phyloP scores from a whole-genome alignment of 2,329 filamentous ascomycete genomes.

The Chrysoporthe austroafricana region DNA sequence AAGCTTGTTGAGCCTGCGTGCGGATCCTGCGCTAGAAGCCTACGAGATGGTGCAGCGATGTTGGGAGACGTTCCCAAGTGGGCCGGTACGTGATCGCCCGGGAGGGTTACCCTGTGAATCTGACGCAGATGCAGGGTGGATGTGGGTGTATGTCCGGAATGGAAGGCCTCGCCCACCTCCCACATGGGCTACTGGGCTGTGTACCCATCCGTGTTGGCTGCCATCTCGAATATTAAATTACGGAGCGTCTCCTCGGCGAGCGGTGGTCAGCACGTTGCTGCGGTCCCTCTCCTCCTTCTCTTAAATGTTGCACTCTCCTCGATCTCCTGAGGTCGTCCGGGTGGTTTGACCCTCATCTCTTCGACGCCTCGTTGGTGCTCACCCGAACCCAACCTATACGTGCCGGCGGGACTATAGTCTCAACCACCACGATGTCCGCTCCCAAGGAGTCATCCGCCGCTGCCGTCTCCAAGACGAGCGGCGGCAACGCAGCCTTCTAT shows the following conservation, averaged over 20 bases:
- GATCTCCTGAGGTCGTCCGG: slow-evolving; percentile 1
- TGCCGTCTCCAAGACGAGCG: slow-evolving; percentile 52
- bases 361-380: slow-evolving; percentile 6
- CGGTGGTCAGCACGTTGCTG: slow-evolving; percentile 6
- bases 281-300: background rate
- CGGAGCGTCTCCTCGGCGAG: slow-evolving; percentile 14
- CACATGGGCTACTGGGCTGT: background rate
- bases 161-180: background rate
- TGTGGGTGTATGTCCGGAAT: background rate
- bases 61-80: background rate
- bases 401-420: background rate
- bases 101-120: background rate
- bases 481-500: slow-evolving; percentile 73
- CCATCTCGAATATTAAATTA: slow-evolving; percentile 21
- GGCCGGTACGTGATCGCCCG: background rate
- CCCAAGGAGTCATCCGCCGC: slow-evolving; percentile 25
- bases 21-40: background rate
- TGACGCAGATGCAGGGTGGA: background rate
- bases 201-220: background rate
- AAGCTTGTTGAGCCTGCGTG: background rate
- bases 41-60: slow-evolving; percentile 2
- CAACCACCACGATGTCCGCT: slow-evolving; percentile 30
- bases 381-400: background rate
- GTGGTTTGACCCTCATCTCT: background rate
- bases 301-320: background rate